These are phyloP conservation scores for Dryas drummondii DNA, from an alignment of 306 rosid genomes.

Conservation along the genomic window DNA sequence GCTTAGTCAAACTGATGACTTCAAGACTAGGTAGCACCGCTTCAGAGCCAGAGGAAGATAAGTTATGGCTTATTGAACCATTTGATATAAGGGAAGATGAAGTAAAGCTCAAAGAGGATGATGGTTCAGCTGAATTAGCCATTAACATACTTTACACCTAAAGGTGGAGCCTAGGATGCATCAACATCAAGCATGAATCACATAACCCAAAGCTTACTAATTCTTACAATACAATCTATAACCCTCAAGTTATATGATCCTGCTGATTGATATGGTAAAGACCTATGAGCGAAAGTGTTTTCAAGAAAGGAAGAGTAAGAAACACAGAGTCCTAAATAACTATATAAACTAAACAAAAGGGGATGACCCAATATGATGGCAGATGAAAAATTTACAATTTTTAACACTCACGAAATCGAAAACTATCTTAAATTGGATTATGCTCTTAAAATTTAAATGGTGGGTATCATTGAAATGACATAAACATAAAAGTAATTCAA, in stretches of 20 bases:
- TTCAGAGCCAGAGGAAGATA: constrained; percentile 44
- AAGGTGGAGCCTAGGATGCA: constrained; percentile 3
- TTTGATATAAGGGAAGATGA: constrained; percentile 73
- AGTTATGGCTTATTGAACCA: constrained; percentile 59
- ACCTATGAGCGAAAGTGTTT: not conserved
- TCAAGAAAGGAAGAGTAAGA: not conserved
- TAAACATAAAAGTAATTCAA: not conserved
- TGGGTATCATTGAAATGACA: not conserved
- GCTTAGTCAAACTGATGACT: constrained; percentile 52
- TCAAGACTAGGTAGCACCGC: constrained; percentile 57
- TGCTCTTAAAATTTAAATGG: not conserved
- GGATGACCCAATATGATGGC: constrained; percentile 7
- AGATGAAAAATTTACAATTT: not conserved
- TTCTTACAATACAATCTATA: not conserved
- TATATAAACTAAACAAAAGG: not conserved
- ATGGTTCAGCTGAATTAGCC: constrained; percentile 76
- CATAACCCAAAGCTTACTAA: not conserved
- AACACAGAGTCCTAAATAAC: not conserved
- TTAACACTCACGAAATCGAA: not conserved
- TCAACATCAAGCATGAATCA: constrained; percentile 11
- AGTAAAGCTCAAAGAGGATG: constrained; percentile 86
- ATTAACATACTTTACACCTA: constrained; percentile 24
- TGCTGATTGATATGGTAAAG: not conserved
- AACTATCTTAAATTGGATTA: not conserved
- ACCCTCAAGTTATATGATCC: not conserved